Percentiles rank a stretch among this genome's conserved stretches.
Evolutionary conservation across 1,284 basidiomycete genomes (phyloP).

Genomic region (Cutaneotrichosporon sp.): DNA sequence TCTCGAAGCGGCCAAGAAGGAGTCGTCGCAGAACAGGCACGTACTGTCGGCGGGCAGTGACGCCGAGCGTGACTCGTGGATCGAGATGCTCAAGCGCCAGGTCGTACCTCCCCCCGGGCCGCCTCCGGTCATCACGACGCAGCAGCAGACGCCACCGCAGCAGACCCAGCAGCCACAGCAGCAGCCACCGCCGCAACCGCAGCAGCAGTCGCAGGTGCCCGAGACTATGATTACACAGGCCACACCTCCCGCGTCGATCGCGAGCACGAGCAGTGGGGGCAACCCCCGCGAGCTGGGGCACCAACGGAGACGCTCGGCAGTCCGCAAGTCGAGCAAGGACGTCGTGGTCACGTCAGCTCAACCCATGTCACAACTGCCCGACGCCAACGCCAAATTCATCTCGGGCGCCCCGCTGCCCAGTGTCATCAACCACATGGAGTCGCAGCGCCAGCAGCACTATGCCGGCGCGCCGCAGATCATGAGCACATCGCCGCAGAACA

Average conservation of each 20-base stretch:
- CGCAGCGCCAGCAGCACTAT: conserved; percentile 26
- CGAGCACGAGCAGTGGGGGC: background rate
- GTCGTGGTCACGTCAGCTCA: conserved; percentile 61
- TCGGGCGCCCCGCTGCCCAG: conserved; percentile 56
- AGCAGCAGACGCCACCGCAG: conserved; percentile 46
- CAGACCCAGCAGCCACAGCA: too few species aligned
- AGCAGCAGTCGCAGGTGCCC: conserved; percentile 43
- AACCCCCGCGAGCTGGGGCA: conserved; percentile 9
- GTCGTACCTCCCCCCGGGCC: conserved; percentile 51
- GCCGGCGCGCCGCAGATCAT: conserved; percentile 16
- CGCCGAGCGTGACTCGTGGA: conserved; percentile 88
- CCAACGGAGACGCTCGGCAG: conserved; percentile 35
- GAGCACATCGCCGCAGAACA: conserved; percentile 2
- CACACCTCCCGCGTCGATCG: background rate
- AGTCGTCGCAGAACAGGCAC: conserved; percentile 68
- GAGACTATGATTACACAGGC: conserved; percentile 5
- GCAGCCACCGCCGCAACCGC: background rate
- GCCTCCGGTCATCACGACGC: conserved; percentile 29
- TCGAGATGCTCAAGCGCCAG: conserved; percentile 83
- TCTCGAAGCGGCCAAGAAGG: conserved; percentile 73
- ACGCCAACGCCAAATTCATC: conserved; percentile 63
- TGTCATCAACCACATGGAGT: conserved; percentile 52
- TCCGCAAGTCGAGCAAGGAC: conserved; percentile 61
- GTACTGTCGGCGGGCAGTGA: conserved; percentile 97
- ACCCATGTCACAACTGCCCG: conserved; percentile 64